Evolutionary conservation across 208 protist genomes (phyloP), one percentile per base, ranked within the genome.

Genomic region (Leishmania tarentolae): DNA sequence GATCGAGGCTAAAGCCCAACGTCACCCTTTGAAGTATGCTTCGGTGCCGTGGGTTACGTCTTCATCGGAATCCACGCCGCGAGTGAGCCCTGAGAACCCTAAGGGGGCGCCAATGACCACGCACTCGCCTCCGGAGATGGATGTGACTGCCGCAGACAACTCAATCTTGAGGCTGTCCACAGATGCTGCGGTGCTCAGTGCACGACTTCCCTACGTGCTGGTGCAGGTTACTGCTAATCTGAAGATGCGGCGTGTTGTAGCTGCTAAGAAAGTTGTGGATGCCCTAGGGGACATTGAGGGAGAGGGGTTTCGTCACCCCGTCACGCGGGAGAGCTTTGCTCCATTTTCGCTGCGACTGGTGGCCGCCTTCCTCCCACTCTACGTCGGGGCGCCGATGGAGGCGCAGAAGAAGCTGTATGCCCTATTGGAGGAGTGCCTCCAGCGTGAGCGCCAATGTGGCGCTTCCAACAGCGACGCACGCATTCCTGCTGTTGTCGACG

Each of bases 301-400:
- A 47, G 90, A 93, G 66, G 79, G 84, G 44, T 95, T 91, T 78
- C 76, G 86, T 1, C 80, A 93, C 76, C 86, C 91, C 7, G 73
- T 56, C 50, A 95, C 88, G 40, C 59, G 75, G 2, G 88, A 94
- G 75, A 92, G 87, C 79, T 79, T 95, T 44, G 93, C 88, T 28
- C 94, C 94, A 21, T 97, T 97, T 86, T 97, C 94, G 0, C 83
- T 97, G 44, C 88, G 88, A 19, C 90, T 96, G 83, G 70, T 96
- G 31, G 78, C 84, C 0, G 93, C 92, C 24, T 74, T 95, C 61
- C 63, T 97, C 52, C 94, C 94, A 28, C 76, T 88, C 63, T 93
- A 96, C 66, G 78, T 87, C 11, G 90, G 89, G n/a, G 85, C 83
- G 56, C 59, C 85, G 3, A 91, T 86, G 76, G 91, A 93, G 65